Conservation (phyloP, 352 stramenopile genomes). For the Pythium scleroteichum region DNA sequence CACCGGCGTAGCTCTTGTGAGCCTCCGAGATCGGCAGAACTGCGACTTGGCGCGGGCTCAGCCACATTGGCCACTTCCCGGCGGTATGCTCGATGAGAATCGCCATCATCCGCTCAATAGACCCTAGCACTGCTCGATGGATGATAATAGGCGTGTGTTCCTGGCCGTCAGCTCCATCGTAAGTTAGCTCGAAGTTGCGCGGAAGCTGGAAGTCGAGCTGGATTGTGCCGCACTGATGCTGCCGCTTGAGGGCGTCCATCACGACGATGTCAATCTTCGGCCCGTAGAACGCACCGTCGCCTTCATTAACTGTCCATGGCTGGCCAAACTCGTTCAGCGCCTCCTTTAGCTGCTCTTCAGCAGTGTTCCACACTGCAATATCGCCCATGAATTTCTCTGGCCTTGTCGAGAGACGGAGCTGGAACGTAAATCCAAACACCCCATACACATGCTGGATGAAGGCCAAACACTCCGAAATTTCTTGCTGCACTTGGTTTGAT, state of each 20-base stretch:
- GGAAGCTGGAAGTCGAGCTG: conserved; percentile 99
- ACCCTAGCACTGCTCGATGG: conserved; percentile 96
- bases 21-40: conserved; percentile 71
- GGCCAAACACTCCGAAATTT: conserved; percentile 93
- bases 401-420: conserved; percentile 92
- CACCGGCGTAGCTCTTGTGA: conserved; percentile 59
- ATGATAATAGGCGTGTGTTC: conserved; percentile 97
- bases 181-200: conserved; percentile 95
- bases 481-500: conserved; percentile 93
- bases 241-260: conserved; percentile 94
- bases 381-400: conserved; percentile 95
- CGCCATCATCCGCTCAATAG: conserved; percentile 98
- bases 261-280: conserved; percentile 99
- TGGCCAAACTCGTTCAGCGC: conserved; percentile 71
- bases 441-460: conserved; percentile 95
- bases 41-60: conserved; percentile 82
- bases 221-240: conserved; percentile 97
- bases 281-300: conserved; percentile 97
- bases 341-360: conserved; percentile 71
- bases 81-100: conserved; percentile 97
- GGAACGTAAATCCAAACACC: conserved; percentile 96
- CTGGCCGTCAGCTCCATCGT: conserved; percentile 86
- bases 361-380: conserved; percentile 93
- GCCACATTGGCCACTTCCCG: conserved; percentile 97
- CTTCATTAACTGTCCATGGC: conserved; percentile 90